These are phyloP conservation scores for Scheffersomyces ergatensis DNA, from an alignment of 805 yeast genomes.

Conservation along the genomic window DNA sequence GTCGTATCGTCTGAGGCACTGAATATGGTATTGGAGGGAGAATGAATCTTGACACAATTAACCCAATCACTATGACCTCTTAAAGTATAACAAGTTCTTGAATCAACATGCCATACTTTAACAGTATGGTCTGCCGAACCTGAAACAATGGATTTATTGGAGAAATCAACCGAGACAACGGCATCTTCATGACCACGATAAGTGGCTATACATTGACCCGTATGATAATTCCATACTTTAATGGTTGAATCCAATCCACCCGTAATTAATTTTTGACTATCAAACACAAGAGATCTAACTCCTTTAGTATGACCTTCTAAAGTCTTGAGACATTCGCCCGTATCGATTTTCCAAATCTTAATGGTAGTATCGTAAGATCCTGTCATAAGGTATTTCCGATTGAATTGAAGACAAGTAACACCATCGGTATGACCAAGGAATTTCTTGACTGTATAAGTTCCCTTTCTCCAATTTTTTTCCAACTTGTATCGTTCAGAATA, in stretches of 20 bases:
- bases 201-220: slow-evolving; percentile 92
- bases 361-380: slow-evolving; percentile 91
- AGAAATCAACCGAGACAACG: slow-evolving; percentile 81
- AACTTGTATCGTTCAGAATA: slow-evolving; percentile 88
- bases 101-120: slow-evolving; percentile 95
- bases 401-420: slow-evolving; percentile 83
- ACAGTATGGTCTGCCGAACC: slow-evolving; percentile 93
- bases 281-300: slow-evolving; percentile 81
- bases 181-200: slow-evolving; percentile 90
- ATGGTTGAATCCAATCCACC: slow-evolving; percentile 91
- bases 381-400: slow-evolving; percentile 71
- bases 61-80: slow-evolving; percentile 95
- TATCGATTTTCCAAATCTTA: slow-evolving; percentile 87
- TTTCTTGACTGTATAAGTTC: slow-evolving; percentile 58
- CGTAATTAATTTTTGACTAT: slow-evolving; percentile 83
- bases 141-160: slow-evolving; percentile 76
- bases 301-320: slow-evolving; percentile 87
- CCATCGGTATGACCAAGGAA: slow-evolving; percentile 87
- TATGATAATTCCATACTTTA: slow-evolving; percentile 92
- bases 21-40: slow-evolving; percentile 72
- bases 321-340: slow-evolving; percentile 75
- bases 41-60: slow-evolving; percentile 82
- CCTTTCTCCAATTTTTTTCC: slow-evolving; percentile 94
- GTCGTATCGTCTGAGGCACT: slow-evolving; percentile 92
- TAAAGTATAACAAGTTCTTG: slow-evolving; percentile 86